Evolutionary conservation across 257 asterid genomes (phyloP).

Genomic region (Salvia hispanica): DNA sequence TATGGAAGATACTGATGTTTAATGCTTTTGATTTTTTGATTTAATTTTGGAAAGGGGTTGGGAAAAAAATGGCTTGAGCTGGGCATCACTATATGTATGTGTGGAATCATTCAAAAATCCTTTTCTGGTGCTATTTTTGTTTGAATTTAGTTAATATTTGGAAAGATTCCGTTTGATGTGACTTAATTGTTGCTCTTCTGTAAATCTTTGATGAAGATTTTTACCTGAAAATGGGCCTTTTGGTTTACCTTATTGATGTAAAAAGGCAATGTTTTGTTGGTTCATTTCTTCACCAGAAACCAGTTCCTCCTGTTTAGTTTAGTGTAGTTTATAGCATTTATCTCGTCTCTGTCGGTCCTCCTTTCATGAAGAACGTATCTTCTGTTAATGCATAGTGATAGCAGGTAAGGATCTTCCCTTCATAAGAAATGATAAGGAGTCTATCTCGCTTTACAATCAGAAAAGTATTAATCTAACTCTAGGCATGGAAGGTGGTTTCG

Average conservation of each 20-base stretch:
- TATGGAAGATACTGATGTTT: slow-evolving; percentile 7
- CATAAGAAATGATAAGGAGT: background rate
- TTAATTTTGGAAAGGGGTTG: slow-evolving; percentile 4
- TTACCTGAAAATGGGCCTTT: slow-evolving; percentile 25
- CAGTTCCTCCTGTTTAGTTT: slow-evolving; percentile 3
- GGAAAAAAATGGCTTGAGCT: background rate
- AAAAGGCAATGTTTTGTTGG: slow-evolving; percentile 27
- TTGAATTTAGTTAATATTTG: slow-evolving; percentile 24
- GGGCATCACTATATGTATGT: slow-evolving; percentile 1
- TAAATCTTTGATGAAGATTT: slow-evolving; percentile 16
- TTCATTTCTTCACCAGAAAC: slow-evolving; percentile 11
- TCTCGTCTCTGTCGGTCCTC: no score
- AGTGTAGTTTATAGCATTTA: background rate
- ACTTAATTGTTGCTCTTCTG: slow-evolving; percentile 28
- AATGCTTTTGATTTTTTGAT: background rate
- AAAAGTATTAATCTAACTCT: slow-evolving; percentile 1
- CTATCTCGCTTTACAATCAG: background rate
- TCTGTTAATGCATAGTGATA: background rate
- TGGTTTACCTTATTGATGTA: slow-evolving; percentile 20
- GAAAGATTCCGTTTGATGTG: slow-evolving; percentile 34
- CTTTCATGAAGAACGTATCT: no score
- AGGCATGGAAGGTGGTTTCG: background rate
- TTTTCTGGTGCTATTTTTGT: slow-evolving; percentile 16
- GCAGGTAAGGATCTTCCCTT: background rate
- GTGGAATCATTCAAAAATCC: background rate